Evolutionary conservation across 1,284 basidiomycete genomes (phyloP).

Genomic region (Melampsora medusae): DNA sequence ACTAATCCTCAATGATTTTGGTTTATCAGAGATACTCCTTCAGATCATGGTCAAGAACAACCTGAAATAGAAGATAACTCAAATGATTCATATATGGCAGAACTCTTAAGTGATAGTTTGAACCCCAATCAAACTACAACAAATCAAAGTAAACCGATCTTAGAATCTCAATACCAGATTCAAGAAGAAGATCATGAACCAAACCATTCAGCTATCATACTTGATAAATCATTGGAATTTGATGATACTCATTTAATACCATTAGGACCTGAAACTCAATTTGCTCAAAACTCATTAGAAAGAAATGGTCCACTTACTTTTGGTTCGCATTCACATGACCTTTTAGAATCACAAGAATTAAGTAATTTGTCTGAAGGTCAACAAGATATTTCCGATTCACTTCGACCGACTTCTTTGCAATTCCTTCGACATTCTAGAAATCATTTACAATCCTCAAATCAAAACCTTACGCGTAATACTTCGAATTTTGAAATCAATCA

Average conservation of each 20-base stretch:
- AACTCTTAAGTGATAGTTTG: background rate
- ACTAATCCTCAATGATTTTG: background rate
- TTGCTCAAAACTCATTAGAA: background rate
- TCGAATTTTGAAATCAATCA: no score
- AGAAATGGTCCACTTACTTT: background rate
- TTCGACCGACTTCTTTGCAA: no score
- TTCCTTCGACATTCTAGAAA: no score
- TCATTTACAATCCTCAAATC: no score
- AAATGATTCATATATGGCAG: conserved; percentile 1
- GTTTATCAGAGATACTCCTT: background rate
- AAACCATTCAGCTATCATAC: background rate
- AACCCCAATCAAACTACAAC: background rate
- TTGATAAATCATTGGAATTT: conserved; percentile 6
- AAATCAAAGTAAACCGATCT: background rate
- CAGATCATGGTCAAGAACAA: background rate
- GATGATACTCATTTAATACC: background rate
- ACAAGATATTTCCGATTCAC: no score
- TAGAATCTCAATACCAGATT: background rate
- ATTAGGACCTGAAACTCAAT: background rate
- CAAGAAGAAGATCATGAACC: background rate
- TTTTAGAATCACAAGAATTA: background rate
- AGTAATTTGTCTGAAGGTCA: no score
- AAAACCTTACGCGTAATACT: no score
- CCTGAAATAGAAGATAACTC: background rate
- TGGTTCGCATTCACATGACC: background rate